These are phyloP conservation scores for Geranium brycei DNA, from an alignment of 345 rosid genomes.

Conservation along the genomic window DNA sequence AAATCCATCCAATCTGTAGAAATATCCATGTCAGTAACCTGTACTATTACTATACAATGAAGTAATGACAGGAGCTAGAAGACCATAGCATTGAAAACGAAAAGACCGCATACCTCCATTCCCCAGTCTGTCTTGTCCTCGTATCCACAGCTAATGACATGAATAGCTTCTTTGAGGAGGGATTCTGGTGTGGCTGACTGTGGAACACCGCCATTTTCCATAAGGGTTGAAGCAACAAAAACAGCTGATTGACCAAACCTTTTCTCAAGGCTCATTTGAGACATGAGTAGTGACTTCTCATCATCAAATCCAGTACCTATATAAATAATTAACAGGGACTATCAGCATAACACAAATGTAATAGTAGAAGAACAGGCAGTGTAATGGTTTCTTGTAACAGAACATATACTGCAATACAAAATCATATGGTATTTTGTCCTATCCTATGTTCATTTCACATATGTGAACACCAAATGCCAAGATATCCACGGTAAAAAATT, in stretches of 20 bases:
- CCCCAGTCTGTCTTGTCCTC: slow-evolving; percentile 20
- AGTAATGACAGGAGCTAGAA: too few relatives aligned
- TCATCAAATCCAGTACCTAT: slow-evolving; percentile 3
- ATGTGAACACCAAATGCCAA: too few relatives aligned
- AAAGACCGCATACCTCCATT: slow-evolving; percentile 9
- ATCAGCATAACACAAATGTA: too few relatives aligned
- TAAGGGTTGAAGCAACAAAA: slow-evolving; percentile 12
- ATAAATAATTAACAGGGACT: not conserved
- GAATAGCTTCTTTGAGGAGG: slow-evolving; percentile 17
- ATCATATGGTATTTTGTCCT: too few relatives aligned
- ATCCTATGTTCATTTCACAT: too few relatives aligned
- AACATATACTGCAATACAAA: too few relatives aligned
- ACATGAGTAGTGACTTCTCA: slow-evolving; percentile 5
- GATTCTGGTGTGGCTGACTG: slow-evolving; percentile 2
- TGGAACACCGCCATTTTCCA: slow-evolving; percentile 5
- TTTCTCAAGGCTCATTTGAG: slow-evolving; percentile 8
- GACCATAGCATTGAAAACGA: not conserved
- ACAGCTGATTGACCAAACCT: slow-evolving; percentile 8
- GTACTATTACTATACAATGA: too few relatives aligned
- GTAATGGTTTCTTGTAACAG: too few relatives aligned
- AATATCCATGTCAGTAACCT: not conserved
- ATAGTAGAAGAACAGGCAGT: too few relatives aligned
- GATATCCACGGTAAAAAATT: too few relatives aligned
- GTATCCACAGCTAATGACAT: slow-evolving; percentile 19
- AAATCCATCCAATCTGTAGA: slow-evolving; percentile 10